phyloP scores from a whole-genome alignment of 352 stramenopile genomes.

The Globisporangium recalcitrans region DNA sequence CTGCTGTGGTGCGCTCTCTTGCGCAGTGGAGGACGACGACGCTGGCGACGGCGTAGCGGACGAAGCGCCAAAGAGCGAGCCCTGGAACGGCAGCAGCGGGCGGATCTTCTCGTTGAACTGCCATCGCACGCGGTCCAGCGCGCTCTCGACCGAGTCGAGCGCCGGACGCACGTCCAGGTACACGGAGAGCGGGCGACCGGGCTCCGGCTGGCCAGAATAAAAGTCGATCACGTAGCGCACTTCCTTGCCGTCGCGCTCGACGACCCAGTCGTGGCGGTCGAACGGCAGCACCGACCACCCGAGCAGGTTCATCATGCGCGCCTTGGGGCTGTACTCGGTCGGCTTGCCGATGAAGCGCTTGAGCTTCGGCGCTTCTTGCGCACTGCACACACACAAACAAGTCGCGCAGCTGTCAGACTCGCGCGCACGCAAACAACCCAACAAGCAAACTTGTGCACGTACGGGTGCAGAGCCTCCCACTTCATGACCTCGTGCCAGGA shows the following conservation, averaged over 20 bases:
- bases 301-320: slow-evolving; percentile 84
- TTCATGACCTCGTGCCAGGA: slow-evolving; percentile 91
- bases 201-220: slow-evolving; percentile 91
- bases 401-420: background rate
- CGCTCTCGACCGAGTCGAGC: slow-evolving; percentile 84
- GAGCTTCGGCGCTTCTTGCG: slow-evolving; percentile 74
- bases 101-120: slow-evolving; percentile 75
- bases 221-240: slow-evolving; percentile 99
- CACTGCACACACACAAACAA: slow-evolving; percentile 17
- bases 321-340: slow-evolving; percentile 93
- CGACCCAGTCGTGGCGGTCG: slow-evolving; percentile 98
- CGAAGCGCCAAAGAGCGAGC: slow-evolving; percentile 34
- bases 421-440: background rate
- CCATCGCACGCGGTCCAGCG: slow-evolving; percentile 75
- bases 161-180: slow-evolving; percentile 96
- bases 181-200: slow-evolving; percentile 84
- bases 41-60: background rate
- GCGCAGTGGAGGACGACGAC: background rate
- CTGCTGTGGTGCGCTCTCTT: slow-evolving; percentile 6
- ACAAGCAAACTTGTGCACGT: slow-evolving; percentile 12
- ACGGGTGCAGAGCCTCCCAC: slow-evolving; percentile 85
- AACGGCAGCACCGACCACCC: slow-evolving; percentile 92
- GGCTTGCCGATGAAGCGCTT: slow-evolving; percentile 94
- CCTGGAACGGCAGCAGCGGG: slow-evolving; percentile 67
- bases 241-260: slow-evolving; percentile 88